Evolutionary conservation across 1,284 basidiomycete genomes (phyloP).

Genomic region (Blastosporella zonata): DNA sequence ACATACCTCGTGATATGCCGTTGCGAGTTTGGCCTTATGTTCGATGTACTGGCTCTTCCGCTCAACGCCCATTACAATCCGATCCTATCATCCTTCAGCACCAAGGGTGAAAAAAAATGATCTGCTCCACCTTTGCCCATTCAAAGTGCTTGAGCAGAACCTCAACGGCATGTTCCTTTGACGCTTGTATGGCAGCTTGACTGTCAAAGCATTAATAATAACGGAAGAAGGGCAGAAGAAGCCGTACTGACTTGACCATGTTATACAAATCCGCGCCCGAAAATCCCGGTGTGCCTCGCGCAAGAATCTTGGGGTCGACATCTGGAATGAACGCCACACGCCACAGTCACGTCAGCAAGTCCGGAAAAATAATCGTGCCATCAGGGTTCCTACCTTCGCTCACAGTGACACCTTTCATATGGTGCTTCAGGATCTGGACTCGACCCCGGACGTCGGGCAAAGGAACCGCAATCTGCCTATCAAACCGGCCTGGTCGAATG

Average conservation of each 20-base stretch:
- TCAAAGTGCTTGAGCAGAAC: constrained; percentile 86
- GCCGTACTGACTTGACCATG: constrained; percentile 76
- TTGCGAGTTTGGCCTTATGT: constrained; percentile 80
- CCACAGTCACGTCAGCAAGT: constrained; percentile 5
- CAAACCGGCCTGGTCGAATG: constrained; percentile 91
- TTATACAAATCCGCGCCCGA: constrained; percentile 93
- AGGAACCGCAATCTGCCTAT: constrained; percentile 87
- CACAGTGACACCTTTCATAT: constrained; percentile 78
- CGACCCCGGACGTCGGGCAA: constrained; percentile 87
- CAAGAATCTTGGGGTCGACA: constrained; percentile 82
- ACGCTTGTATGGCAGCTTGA: constrained; percentile 90
- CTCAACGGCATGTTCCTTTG: constrained; percentile 71
- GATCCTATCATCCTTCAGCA: constrained; percentile 55
- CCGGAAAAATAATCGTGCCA: neutral
- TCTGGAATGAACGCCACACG: constrained; percentile 35
- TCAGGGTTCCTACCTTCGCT: constrained; percentile 46
- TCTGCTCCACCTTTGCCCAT: constrained; percentile 80
- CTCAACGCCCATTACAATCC: constrained; percentile 94
- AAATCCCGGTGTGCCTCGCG: constrained; percentile 88
- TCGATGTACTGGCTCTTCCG: constrained; percentile 86
- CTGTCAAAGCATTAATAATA: constrained; percentile 30
- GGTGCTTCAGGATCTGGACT: constrained; percentile 85
- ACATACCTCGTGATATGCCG: constrained; percentile 88
- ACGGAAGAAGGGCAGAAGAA: constrained; percentile 8
- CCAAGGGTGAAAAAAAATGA: neutral